Evolutionary conservation across 2,329 filamentous ascomycete species (phyloP), one percentile per base, ranked within the genome.

Genomic region (Cryoendolithus antarcticus): DNA sequence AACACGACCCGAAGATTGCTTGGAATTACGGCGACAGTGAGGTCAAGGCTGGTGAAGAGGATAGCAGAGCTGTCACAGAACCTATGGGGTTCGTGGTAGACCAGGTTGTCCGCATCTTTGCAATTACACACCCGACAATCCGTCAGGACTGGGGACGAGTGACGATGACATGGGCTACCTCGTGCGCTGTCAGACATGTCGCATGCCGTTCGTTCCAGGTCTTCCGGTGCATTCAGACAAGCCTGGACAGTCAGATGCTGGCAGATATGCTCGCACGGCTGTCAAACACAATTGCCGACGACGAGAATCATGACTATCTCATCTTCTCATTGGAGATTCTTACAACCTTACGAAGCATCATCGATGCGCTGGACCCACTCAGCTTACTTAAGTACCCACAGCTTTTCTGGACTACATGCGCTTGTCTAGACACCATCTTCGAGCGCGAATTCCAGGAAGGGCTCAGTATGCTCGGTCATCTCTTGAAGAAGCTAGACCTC

Each of bases 251-350:
- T 49, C 72, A 79, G 41, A 98, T 96, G 89, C 72, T 98, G 10
- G 86, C 86, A 2, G 91, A 98, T 54, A 98, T 98, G 86, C 75
- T 98, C 13, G 88, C 84, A 9, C 75, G 93, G 34, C 69, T 98
- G 27, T 96, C 89, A 2, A 98, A 96, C 59, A 98, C 91, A 0
- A 91, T 98, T 52, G 88, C 93, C 0, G 89, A 96, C 48, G 86
- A 95, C 50, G 86, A 94, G 53, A 75, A 63, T 39, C 52, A 79
- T 0, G 89, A 96, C 62, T 93, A 95, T 39, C 86, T 95, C 54
- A 89, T 86, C 0, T 98, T 98, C 54, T 93, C 91, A 0, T 89
- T 96, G 80, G 93, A 98, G 57, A 96, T 98, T 41, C 63, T 98
- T 38, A 95, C 88, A 0, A 98, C 93, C 0, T 62, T 98, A 37